Percentiles rank a stretch among this genome's conserved stretches.
These are phyloP conservation scores for Mycena filopes DNA, from an alignment of 768 basidiomycete genomes.

Conservation along the genomic window DNA sequence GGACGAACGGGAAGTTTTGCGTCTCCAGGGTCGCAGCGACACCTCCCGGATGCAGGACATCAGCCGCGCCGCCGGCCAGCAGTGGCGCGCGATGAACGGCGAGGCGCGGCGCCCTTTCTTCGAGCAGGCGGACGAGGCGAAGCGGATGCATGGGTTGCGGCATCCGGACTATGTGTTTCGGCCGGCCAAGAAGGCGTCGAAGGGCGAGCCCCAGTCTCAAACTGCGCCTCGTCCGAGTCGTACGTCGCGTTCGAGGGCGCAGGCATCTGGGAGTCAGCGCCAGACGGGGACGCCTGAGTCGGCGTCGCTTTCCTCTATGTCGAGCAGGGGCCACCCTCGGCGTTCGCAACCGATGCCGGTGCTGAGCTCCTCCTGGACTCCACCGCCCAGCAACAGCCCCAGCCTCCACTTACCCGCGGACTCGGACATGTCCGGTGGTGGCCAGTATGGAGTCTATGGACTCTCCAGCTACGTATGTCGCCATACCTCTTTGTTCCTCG, in stretches of 20 bases:
- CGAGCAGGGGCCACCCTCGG: not conserved
- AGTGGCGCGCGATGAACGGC: conserved; percentile 22
- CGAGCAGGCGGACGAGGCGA: not conserved
- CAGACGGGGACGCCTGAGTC: not conserved
- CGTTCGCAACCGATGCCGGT: not conserved
- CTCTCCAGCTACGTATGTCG: too few species aligned
- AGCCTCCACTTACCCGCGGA: not conserved
- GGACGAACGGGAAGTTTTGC: not conserved
- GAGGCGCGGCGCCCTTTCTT: conserved; percentile 11
- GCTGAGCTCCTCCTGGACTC: not conserved
- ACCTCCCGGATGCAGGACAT: not conserved
- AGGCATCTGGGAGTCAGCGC: not conserved
- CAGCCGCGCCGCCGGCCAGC: conserved; percentile 4
- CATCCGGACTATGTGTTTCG: conserved; percentile 25
- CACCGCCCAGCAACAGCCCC: not conserved
- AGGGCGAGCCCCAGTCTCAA: not conserved
- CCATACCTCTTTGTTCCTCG: too few species aligned
- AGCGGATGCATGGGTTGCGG: conserved; percentile 3
- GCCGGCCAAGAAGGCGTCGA: not conserved
- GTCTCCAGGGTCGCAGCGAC: not conserved
- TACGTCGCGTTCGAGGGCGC: not conserved
- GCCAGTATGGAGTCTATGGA: too few species aligned
- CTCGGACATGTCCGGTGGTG: not conserved
- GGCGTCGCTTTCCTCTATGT: not conserved
- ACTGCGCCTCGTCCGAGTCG: not conserved